Evolutionary conservation across 805 yeast genomes (phyloP), one percentile per base, ranked within the genome.

Genomic region (Yarrowia bubula): DNA sequence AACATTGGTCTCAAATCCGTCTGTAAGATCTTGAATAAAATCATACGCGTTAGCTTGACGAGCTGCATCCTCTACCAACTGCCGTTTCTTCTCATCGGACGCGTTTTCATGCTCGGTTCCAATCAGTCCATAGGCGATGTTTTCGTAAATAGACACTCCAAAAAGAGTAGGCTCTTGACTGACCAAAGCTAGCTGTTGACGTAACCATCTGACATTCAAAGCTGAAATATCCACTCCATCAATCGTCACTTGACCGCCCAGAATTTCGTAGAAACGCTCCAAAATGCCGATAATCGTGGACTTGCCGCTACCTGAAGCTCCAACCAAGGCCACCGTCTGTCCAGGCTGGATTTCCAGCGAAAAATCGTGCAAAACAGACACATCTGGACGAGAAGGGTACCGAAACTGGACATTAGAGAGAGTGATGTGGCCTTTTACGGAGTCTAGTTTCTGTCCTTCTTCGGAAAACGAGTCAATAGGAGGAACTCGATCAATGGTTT

Each of bases 121-220:
- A 42, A 83, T 78, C 58, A 91, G 78, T 17, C 98, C 99, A 76
- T 90, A 93, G 65, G 92, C 80, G 47, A 93, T 86, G 73, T 93
- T 93, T 72, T 93, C 98, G 72, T 86, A 79, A 50, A 93, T 91
- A 1, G 96, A 81, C 64, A 90, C 97, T 70, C 92, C 89, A 78
- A 95, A 93, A 50, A 93, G 77, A 4, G 97, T 96, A 0, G 98
- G 96, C 69, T 93, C 98, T 75, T 93, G 99, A 4, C 97, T 96
- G 2, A 93, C 98, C 33, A 90, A 88, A 57, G 97, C 97, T 65
- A 95, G 83, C 46, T 84, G 81, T 66, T 78, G 82, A 70, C 99
- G 83, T 60, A 93, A 80, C 65, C 93, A 85, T 66, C 86, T 89
- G 38, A 93, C 73, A 66, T 90, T 88, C 47, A 91, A 84, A 55